phyloP scores from a whole-genome alignment of 371 early-diverging fungal species.

The Dipsacomyces acuminosporus region DNA sequence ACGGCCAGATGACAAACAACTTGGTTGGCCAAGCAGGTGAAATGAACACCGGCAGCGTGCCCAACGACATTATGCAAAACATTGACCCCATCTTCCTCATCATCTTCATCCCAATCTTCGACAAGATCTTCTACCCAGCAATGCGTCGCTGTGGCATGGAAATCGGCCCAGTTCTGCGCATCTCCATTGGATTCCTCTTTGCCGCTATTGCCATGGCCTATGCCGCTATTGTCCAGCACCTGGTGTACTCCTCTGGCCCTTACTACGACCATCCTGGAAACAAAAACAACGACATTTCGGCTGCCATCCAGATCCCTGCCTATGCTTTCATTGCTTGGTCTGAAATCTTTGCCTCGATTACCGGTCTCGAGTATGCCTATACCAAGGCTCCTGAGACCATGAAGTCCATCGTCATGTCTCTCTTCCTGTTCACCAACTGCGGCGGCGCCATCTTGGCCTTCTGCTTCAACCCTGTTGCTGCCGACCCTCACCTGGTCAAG shows the following conservation, averaged over 20 bases:
- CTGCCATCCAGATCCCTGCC: slow-evolving; percentile 63
- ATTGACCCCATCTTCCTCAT: slow-evolving; percentile 63
- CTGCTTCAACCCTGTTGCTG: slow-evolving; percentile 16
- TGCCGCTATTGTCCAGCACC: slow-evolving; percentile 60
- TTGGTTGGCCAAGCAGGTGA: slow-evolving; percentile 64
- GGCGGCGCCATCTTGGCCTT: slow-evolving; percentile 46
- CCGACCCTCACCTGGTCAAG: slow-evolving; percentile 26
- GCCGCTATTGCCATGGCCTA: slow-evolving; percentile 61
- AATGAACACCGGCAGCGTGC: slow-evolving; percentile 59
- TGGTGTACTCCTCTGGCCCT: slow-evolving; percentile 58
- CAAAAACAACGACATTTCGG: slow-evolving; percentile 60
- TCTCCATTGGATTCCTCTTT: slow-evolving; percentile 65
- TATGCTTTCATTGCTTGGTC: slow-evolving; percentile 63
- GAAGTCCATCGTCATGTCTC: slow-evolving; percentile 70
- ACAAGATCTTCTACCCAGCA: slow-evolving; percentile 58
- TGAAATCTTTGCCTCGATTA: slow-evolving; percentile 69
- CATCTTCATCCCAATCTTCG: slow-evolving; percentile 67
- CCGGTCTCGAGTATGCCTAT: slow-evolving; percentile 76
- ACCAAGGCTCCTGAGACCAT: slow-evolving; percentile 65
- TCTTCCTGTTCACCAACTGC: slow-evolving; percentile 67
- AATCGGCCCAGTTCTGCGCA: slow-evolving; percentile 64
- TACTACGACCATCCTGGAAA: slow-evolving; percentile 46
- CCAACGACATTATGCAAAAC: slow-evolving; percentile 62
- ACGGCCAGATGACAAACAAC: slow-evolving; percentile 69
- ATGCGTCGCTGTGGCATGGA: slow-evolving; percentile 58